Base-by-base conservation (phyloP, 768 basidiomycete genomes). In the Tylopilus vinaceipallidus region DNA sequence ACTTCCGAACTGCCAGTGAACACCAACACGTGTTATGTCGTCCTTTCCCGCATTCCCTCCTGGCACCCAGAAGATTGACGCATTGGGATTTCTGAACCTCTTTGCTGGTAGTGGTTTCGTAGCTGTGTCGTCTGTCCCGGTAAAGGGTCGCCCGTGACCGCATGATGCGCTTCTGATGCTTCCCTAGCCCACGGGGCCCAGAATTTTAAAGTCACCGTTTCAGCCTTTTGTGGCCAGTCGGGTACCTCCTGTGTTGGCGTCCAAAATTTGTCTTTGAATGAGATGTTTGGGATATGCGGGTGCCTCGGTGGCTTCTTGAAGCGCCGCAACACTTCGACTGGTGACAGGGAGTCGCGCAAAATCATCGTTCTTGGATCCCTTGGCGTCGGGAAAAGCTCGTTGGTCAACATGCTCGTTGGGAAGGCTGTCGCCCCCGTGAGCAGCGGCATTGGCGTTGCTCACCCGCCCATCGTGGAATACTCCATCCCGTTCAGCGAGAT, bases 351-450 rank as follows among this genome's bases (percentile, higher is more conserved):
- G 10, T 56, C 36, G 19, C 43, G 34, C 35, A 58, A 58, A 13
- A 47, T 65, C 2, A 19, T 64, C 46, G 19, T 63, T 41, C 50
- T 65, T 24, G 64, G 62, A n/a, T 57, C 61, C 17, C 48, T 64
- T 13, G 64, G 74, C 29, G 42, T 56, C 22, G 68, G 68, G 10
- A 75, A 75, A 51, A 74, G 75, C 55, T 70, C 71, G 7, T 60
- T 74, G 29, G 52, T 75, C 35, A 76, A 76, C 54, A 62, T 75
- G 63, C 47, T 76, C 6, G 42, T 55, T 32, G 65, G 65, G 24
- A 35, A 38, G 10, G 16, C 57, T 1, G 54, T 58, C 12, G 71
- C 72, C 1, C 47, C 42, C 0, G 59, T 64, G 16, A 68, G 68
- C 32, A 62, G 49, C 45, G 41, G 29, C 39, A 51, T 60, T 14